Evolutionary conservation across 345 rosid genomes (phyloP).

Genomic region (Acer negundo): DNA sequence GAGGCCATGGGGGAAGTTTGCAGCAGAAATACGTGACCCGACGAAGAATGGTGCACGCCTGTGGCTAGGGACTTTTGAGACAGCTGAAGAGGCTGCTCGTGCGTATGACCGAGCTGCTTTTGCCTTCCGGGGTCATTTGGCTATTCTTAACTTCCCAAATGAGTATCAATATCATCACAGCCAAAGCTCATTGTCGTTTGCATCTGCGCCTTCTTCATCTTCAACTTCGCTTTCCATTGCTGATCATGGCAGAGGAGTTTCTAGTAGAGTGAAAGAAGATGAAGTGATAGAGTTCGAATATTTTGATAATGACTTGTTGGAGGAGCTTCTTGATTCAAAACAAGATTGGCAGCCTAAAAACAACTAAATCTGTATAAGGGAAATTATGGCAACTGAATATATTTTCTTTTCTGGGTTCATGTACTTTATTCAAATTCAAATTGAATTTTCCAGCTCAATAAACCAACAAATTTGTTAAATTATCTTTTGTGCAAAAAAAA

Average conservation of each 20-base stretch:
- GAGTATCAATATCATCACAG: conserved; percentile 36
- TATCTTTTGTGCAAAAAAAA: no score
- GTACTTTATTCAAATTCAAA: neutral
- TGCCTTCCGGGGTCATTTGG: conserved; percentile 51
- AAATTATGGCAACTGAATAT: neutral
- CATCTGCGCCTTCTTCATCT: conserved; percentile 3
- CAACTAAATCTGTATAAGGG: neutral
- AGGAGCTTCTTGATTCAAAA: conserved; percentile 57
- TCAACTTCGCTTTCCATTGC: conserved; percentile 17
- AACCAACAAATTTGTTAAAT: no score
- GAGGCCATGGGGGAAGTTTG: conserved; percentile 85
- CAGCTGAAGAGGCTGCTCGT: conserved; percentile 62
- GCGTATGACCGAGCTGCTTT: conserved; percentile 68
- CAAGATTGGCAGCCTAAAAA: neutral
- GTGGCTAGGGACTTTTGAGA: conserved; percentile 69
- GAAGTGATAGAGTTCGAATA: conserved; percentile 81
- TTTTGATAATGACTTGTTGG: conserved; percentile 65
- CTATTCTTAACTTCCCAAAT: conserved; percentile 72
- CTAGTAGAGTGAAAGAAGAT: conserved; percentile 23
- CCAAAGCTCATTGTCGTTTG: neutral
- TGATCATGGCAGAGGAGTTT: conserved; percentile 17
- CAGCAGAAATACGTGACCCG: conserved; percentile 85
- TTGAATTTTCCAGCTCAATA: no score
- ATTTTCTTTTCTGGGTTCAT: conserved; percentile 1
- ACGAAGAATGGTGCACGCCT: conserved; percentile 62